Evolutionary conservation across 2,329 filamentous ascomycete species (phyloP).

Genomic region (Fusarium sp.): DNA sequence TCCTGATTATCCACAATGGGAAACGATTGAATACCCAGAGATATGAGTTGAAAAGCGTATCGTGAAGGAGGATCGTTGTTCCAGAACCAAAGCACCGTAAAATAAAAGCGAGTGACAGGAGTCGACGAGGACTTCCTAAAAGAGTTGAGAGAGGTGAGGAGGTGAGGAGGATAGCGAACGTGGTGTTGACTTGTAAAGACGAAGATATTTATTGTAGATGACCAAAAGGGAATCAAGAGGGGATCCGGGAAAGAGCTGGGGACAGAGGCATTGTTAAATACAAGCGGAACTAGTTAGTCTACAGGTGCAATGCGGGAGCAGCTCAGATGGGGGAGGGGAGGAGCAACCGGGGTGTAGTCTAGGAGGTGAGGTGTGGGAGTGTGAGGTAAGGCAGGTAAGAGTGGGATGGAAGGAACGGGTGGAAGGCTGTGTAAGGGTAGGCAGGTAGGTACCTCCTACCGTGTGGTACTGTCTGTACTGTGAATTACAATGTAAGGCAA

Average conservation of each 20-base stretch:
- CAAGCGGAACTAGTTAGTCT: slow-evolving; percentile 28
- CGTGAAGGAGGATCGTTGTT: slow-evolving; percentile 32
- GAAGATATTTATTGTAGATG: slow-evolving; percentile 45
- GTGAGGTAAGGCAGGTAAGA: slow-evolving; percentile 32
- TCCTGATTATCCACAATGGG: slow-evolving; percentile 33
- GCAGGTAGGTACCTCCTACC: slow-evolving; percentile 31
- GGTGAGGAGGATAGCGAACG: slow-evolving; percentile 62
- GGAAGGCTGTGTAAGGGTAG: slow-evolving; percentile 42
- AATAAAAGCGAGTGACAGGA: slow-evolving; percentile 83
- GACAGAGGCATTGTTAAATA: slow-evolving; percentile 50
- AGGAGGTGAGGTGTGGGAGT: slow-evolving; percentile 36
- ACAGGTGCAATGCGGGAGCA: slow-evolving; percentile 31
- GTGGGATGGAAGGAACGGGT: slow-evolving; percentile 38
- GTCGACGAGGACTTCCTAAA: slow-evolving; percentile 78
- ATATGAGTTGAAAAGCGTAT: slow-evolving; percentile 54
- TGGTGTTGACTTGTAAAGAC: slow-evolving; percentile 49
- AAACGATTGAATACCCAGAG: slow-evolving; percentile 39
- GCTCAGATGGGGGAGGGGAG: slow-evolving; percentile 32
- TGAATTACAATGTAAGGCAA: slow-evolving; percentile 3
- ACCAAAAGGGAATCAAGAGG: slow-evolving; percentile 47
- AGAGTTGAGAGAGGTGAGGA: slow-evolving; percentile 51
- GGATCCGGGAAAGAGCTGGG: slow-evolving; percentile 45
- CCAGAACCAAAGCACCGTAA: slow-evolving; percentile 57
- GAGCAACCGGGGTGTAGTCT: slow-evolving; percentile 25
- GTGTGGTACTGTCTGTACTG: slow-evolving; percentile 20